Base-by-base conservation (phyloP, 139 green algal species). In the Chlorella sp. region DNA sequence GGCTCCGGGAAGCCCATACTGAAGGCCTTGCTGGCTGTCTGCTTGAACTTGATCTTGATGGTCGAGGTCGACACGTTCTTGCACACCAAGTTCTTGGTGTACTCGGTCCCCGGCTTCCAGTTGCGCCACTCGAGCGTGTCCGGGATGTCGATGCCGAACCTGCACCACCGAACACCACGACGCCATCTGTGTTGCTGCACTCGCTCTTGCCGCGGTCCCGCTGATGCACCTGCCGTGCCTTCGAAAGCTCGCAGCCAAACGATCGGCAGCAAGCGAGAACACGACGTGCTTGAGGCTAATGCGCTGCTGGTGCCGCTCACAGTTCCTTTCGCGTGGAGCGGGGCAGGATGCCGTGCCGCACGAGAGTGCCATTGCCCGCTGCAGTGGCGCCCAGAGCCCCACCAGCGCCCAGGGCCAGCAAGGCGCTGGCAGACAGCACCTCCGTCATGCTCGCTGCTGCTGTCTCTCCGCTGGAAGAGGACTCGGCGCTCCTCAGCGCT, bases 1-100 rank as follows among this genome's bases (percentile, higher is more conserved):
- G 79, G 68, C 49, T 91, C 85, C n/a, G 89, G 84, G 66, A 91
- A 94, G 30, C 88, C 86, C 80, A 94, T 88, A 26, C 70, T 83
- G 76, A 94, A 94, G 2, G 82, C 78, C 59, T 89, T 91, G 71
- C 72, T 88, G 50, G 70, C 62, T 0, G 84, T 82, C 63, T 86
- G 80, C 63, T 82, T 86, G 81, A 89, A 91, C 0, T 67, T 85
- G 49, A 93, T 31, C 32, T 84, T 83, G 5, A 90, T 31, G 2
- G 73, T 83, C 42, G 84, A 80, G 1, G 70, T 82, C 23, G 74
- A 82, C 32, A 93, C 76, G 68, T 93, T 93, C 76, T 92, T 91
- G 29, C 92, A 26, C 2, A 73, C 61, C 32, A 91, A 49, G 22
- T 76, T 85, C 36, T 86, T 86, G 0, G 65, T 31, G 42, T 89